Percentiles rank a stretch among this genome's conserved stretches.
phyloP scores from a whole-genome alignment of 257 asterid species.

The Nicotiana benthamiana region DNA sequence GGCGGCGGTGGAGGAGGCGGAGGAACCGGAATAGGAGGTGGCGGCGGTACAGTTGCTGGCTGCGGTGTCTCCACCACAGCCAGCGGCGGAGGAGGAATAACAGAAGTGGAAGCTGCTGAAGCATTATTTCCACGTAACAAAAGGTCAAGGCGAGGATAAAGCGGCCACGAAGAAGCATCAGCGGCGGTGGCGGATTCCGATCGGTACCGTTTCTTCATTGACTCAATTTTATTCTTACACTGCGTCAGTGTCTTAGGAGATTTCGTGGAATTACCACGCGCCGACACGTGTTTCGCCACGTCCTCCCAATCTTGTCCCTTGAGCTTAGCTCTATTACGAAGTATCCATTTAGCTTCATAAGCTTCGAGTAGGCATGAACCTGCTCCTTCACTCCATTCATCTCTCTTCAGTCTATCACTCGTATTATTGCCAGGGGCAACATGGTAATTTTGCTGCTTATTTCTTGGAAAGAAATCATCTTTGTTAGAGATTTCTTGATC shows the following conservation, averaged over 20 bases:
- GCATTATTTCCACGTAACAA: conserved; percentile 61
- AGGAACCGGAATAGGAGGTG: background rate
- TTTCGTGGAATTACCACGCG: conserved; percentile 28
- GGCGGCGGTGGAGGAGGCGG: background rate
- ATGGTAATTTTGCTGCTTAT: background rate
- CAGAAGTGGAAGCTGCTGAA: background rate
- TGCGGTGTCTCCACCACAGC: conserved; percentile 13
- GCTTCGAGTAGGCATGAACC: conserved; percentile 68
- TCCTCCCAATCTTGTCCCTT: conserved; percentile 95
- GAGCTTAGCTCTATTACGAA: conserved; percentile 76
- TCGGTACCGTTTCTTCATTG: conserved; percentile 88
- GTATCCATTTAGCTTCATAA: conserved; percentile 69
- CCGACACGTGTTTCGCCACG: conserved; percentile 63
- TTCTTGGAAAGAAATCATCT: background rate
- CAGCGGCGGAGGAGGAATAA: background rate
- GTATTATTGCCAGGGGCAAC: background rate
- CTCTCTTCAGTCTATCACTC: conserved; percentile 58
- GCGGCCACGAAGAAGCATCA: conserved; percentile 71
- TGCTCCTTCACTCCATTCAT: conserved; percentile 94
- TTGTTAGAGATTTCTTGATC: background rate
- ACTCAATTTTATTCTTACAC: conserved; percentile 88
- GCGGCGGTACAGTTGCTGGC: background rate
- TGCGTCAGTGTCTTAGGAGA: conserved; percentile 74
- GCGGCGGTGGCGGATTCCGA: conserved; percentile 63
- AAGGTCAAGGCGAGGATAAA: conserved; percentile 60